Base-by-base conservation (phyloP, 352 stramenopile species). In the Phytophthora litchii region DNA sequence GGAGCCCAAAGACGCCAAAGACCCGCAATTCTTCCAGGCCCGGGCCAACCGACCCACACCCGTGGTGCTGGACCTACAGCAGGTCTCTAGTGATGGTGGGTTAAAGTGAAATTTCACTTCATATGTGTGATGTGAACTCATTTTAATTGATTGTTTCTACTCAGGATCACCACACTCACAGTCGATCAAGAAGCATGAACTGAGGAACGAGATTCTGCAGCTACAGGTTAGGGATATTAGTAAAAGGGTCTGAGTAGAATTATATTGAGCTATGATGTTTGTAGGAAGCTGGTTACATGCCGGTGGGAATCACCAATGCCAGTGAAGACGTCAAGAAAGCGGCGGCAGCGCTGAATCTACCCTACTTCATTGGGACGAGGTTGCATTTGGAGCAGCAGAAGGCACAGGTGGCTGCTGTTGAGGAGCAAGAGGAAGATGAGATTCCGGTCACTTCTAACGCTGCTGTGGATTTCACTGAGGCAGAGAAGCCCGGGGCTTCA, bases 291-390 rank as follows among this genome's bases (percentile, higher is more conserved):
- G 77, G 81, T 2, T 91, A 90, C 50, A 43, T 87, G 16, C 83
- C 83, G 0, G 81, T 93, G 40, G 86, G 82, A 9, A 79, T 95
- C 64, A 92, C 86, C 8, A 93, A 95, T 53, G 86, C 86, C 37
- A 93, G 86, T 46, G 83, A 94, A 64, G 85, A 94, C 60, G 74
- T 94, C 52, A 94, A 94, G 67, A 72, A 83, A 45, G 46, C 78
- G 52, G 82, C 83, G 2, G 70, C 73, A 3, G 70, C 68, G 38
- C 72, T 92, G 19, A 76, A 86, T 35, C 57, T 94, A 25, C 80
- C 85, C 7, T 91, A 76, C 44, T 84, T 94, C 34, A 94, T 94
- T 66, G 81, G 78, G 51, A 92, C 80, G 21, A 80, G 83, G 14
- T 57, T 88, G 58, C 67, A 72, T 23, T 35, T 67, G 11, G 27